Evolutionary conservation across 164 flowering plant genomes (phyloP).

Genomic region (Houttuynia cordata): DNA sequence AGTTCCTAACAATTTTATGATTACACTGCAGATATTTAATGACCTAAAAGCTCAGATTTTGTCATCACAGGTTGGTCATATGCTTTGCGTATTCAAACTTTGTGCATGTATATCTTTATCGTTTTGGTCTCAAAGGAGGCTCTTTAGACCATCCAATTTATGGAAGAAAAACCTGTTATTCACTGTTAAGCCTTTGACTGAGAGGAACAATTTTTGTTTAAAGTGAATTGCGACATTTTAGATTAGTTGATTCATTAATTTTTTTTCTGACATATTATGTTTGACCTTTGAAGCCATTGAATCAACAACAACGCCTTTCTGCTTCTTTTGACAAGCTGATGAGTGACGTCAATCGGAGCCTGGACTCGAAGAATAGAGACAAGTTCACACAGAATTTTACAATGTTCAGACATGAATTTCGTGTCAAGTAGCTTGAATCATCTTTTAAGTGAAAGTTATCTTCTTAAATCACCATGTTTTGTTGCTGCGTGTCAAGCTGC

Average conservation of each 20-base stretch:
- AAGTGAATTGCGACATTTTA: no score
- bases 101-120: no score
- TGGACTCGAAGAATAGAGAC: constrained; percentile 91
- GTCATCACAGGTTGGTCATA: constrained; percentile 60
- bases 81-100: neutral
- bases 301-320: constrained; percentile 73
- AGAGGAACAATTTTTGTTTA: no score
- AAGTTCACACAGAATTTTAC: constrained; percentile 91
- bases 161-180: no score
- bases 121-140: no score
- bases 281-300: constrained; percentile 52
- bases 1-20: neutral
- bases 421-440: constrained; percentile 38
- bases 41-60: constrained; percentile 76
- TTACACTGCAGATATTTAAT: constrained; percentile 52
- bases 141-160: no score
- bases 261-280: neutral
- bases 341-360: constrained; percentile 68
- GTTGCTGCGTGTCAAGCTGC: neutral
- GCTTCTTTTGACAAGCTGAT: constrained; percentile 84
- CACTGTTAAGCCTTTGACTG: no score
- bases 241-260: no score
- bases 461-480: neutral
- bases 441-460: neutral
- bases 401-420: constrained; percentile 79